A percentile compares a stretch with the other conserved stretches of the same genome.
These are phyloP conservation scores for Ganoderma boninense DNA, from an alignment of 1,284 basidiomycete species.

Conservation along the genomic window DNA sequence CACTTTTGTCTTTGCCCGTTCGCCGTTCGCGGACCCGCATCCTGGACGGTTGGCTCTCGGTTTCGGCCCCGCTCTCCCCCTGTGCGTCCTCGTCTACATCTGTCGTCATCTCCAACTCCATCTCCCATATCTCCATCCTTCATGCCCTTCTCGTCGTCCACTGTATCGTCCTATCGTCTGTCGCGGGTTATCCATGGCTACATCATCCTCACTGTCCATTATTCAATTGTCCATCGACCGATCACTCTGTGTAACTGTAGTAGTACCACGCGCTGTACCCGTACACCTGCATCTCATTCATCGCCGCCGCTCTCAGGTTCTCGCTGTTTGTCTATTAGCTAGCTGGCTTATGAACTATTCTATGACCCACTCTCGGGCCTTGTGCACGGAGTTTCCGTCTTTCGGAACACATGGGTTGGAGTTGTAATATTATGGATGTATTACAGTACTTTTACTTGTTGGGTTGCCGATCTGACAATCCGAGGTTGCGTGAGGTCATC, in stretches of 20 bases:
- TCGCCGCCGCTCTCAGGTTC: background rate
- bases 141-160: background rate
- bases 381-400: background rate
- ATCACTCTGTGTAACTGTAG: background rate
- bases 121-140: background rate
- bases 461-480: background rate
- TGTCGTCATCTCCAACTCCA: background rate
- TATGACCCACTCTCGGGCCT: background rate
- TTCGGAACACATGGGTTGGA: background rate
- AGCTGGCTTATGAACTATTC: background rate
- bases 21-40: background rate
- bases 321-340: background rate
- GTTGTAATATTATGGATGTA: constrained; percentile 1
- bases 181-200: background rate
- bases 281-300: background rate
- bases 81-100: background rate
- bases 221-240: background rate
- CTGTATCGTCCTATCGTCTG: background rate
- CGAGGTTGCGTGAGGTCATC: background rate
- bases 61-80: background rate
- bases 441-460: background rate
- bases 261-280: constrained; percentile 1
- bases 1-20: background rate
- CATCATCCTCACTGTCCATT: background rate
- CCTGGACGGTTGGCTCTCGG: background rate